A percentile compares a stretch with the other conserved stretches of the same genome.
phyloP scores from a whole-genome alignment of 2,329 filamentous ascomycete species.

The Nemania bipapillata region DNA sequence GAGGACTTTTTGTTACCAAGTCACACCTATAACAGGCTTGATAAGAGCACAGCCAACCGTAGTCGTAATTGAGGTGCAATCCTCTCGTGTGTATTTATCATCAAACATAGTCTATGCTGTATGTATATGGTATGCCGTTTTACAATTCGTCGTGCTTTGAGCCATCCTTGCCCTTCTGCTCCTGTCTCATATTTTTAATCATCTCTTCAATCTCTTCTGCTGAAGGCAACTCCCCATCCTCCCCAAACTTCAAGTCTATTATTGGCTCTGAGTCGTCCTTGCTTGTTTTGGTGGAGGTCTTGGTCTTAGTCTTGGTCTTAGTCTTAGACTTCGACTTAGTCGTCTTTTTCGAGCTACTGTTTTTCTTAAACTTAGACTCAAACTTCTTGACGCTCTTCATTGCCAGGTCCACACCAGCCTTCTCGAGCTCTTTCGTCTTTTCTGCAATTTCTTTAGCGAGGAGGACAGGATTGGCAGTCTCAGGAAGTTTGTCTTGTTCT shows the following conservation, averaged over 20 bases:
- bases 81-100: slow-evolving; percentile 42
- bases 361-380: slow-evolving; percentile 60
- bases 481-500: slow-evolving; percentile 75
- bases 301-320: slow-evolving; percentile 56
- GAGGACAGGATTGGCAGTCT: slow-evolving; percentile 79
- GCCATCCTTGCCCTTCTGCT: slow-evolving; percentile 47
- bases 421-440: slow-evolving; percentile 76
- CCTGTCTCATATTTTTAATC: slow-evolving; percentile 58
- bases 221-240: slow-evolving; percentile 58
- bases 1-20: neutral
- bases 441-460: slow-evolving; percentile 75
- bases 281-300: slow-evolving; percentile 53
- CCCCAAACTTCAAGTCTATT: slow-evolving; percentile 55
- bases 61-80: slow-evolving; percentile 27
- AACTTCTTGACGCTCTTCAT: slow-evolving; percentile 73
- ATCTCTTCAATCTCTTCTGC: slow-evolving; percentile 65
- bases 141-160: slow-evolving; percentile 48
- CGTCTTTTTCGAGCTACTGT: slow-evolving; percentile 55
- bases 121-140: slow-evolving; percentile 40
- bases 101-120: slow-evolving; percentile 42
- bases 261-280: slow-evolving; percentile 53
- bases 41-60: neutral
- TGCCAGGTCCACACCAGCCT: slow-evolving; percentile 74
- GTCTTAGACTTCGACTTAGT: slow-evolving; percentile 56
- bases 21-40: neutral